Evolutionary conservation across 371 early-diverging fungal species (phyloP).

Genomic region (Choanephora cucurbitarum): DNA sequence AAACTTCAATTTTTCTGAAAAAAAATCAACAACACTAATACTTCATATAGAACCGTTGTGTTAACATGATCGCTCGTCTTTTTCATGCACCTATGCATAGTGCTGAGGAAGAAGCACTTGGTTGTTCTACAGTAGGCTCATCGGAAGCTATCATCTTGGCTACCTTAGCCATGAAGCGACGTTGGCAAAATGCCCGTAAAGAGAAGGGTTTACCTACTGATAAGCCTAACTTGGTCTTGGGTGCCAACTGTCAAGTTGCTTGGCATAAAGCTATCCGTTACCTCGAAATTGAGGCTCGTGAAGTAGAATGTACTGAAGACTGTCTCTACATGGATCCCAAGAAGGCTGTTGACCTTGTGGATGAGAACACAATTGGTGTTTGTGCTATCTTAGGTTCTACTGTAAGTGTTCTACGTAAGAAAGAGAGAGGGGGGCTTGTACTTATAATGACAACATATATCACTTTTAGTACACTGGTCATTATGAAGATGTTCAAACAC

Average conservation of each 20-base stretch:
- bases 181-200: constrained; percentile 62
- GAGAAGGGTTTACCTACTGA: constrained; percentile 57
- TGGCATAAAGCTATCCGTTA: constrained; percentile 54
- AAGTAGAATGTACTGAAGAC: constrained; percentile 55
- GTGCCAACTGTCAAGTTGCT: constrained; percentile 70
- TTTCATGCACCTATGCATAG: constrained; percentile 57
- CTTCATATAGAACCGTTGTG: constrained; percentile 64
- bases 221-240: constrained; percentile 73
- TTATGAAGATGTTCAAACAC: constrained; percentile 71
- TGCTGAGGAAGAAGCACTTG: constrained; percentile 45
- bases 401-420: constrained; percentile 21
- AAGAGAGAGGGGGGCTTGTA: too few relatives aligned
- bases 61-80: constrained; percentile 68
- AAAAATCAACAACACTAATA: too few relatives aligned
- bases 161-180: constrained; percentile 71
- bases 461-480: constrained; percentile 71
- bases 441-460: neutral
- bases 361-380: constrained; percentile 82
- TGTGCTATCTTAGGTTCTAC: constrained; percentile 73
- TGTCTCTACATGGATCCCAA: constrained; percentile 58
- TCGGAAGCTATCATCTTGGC: constrained; percentile 76
- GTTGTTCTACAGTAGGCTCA: constrained; percentile 70
- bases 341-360: constrained; percentile 59
- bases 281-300: constrained; percentile 67
- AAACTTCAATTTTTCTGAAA: too few relatives aligned